Base-by-base conservation (phyloP, 169 alveolate genomes). In the Plasmodium berghei region DNA sequence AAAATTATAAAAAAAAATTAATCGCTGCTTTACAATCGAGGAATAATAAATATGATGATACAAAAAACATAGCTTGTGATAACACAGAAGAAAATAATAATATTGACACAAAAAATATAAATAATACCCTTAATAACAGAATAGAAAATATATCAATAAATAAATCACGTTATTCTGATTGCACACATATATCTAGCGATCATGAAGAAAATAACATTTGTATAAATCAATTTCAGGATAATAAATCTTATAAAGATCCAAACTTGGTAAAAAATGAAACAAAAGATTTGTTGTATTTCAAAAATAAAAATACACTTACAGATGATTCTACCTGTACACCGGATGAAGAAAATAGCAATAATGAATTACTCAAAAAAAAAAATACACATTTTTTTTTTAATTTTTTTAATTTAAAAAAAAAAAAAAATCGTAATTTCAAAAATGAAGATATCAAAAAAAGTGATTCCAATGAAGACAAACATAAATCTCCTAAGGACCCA, bases 391-490 rank as follows among this genome's bases (percentile, higher is more conserved):
- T 63, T 59, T 73, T 73, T 73, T 73, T 59, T 9, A 9, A 49
- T 59, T 73, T 73, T 73, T 58, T 40, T 42, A 73, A 73, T 49
- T 22, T 73, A 5, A 73, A 73, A 73, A 73, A 58, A 73, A 73
- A 63, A 73, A 73, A 73, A 58, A 59, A 48, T 70, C 64, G 58
- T 48, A 34, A 55, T 54, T 24, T 20, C 14, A 40, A 58, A 12
- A n/a, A 72, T 55, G 55, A 34, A 4, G 61, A 56, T 28, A 58
- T 10, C 55, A 73, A 58, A 73, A 58, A 58, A 62, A 73, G 40
- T 40, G 2, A 12, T 56, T 16, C 64, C 45, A 73, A 73, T 28
- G 72, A 28, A 12, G 59, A 73, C 52, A 62, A 73, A 59, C 48
- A 59, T 16, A 73, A 20, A 10, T 26, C 18, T 8, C 20, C 22